Conservation (phyloP, 1,284 basidiomycete genomes). For the Trametes versicolor region DNA sequence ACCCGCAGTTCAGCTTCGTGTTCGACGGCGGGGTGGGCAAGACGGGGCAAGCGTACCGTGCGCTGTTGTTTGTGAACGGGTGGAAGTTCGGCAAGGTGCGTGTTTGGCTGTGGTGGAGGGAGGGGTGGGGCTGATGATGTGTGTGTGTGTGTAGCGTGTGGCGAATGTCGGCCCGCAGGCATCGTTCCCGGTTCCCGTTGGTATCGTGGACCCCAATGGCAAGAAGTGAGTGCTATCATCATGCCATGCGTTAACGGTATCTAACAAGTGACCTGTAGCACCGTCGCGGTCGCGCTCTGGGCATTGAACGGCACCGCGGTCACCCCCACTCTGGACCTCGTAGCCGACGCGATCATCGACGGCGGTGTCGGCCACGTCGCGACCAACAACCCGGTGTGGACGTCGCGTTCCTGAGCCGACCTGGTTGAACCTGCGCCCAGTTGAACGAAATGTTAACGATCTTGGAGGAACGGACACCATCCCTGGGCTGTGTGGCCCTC, state of each 20-base stretch:
- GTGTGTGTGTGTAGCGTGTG: slow-evolving; percentile 36
- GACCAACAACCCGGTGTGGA: slow-evolving; percentile 61
- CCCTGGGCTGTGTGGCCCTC: too few species aligned
- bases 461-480: background rate
- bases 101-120: background rate
- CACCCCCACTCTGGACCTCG: slow-evolving; percentile 62
- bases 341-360: slow-evolving; percentile 66
- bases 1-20: slow-evolving; percentile 73
- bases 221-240: slow-evolving; percentile 7
- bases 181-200: slow-evolving; percentile 80
- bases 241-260: too few species aligned
- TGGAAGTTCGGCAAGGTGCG: slow-evolving; percentile 89
- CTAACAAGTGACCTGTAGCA: slow-evolving; percentile 51
- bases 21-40: slow-evolving; percentile 57
- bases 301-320: slow-evolving; percentile 61
- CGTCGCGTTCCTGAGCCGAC: slow-evolving; percentile 1
- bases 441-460: background rate
- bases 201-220: slow-evolving; percentile 77
- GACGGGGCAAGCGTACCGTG: slow-evolving; percentile 69
- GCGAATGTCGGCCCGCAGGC: slow-evolving; percentile 65
- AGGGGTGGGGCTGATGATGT: background rate
- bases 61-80: slow-evolving; percentile 80
- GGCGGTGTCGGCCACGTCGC: slow-evolving; percentile 70
- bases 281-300: slow-evolving; percentile 79
- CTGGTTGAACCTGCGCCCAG: background rate